Evolutionary conservation across 306 rosid genomes (phyloP).

Genomic region (Macrotyloma uniflorum): DNA sequence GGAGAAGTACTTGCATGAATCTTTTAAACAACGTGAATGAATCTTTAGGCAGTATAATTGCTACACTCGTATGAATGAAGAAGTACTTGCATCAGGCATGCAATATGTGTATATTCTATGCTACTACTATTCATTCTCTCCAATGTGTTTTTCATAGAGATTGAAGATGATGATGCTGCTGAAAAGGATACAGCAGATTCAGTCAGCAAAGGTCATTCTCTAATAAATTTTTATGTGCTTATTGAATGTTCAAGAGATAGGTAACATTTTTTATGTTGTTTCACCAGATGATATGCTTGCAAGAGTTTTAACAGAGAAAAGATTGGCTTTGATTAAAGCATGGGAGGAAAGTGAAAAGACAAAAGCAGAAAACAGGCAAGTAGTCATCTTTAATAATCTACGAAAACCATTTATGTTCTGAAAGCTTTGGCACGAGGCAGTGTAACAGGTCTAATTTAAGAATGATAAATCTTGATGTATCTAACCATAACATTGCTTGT

Average conservation of each 20-base stretch:
- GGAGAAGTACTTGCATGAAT: too few species aligned
- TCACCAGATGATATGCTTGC: constrained; percentile 59
- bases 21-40: neutral
- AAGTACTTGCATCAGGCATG: neutral
- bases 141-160: constrained; percentile 38
- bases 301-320: constrained; percentile 64
- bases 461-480: neutral
- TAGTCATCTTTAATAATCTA: neutral
- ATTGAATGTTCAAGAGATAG: neutral
- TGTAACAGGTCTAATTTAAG: neutral
- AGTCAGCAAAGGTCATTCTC: constrained; percentile 52
- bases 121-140: neutral
- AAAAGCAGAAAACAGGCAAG: constrained; percentile 78
- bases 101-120: neutral
- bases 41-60: neutral
- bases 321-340: constrained; percentile 81
- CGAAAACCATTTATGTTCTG: neutral
- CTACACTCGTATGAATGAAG: neutral
- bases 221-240: neutral
- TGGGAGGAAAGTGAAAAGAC: constrained; percentile 97
- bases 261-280: constrained; percentile 4
- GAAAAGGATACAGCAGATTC: constrained; percentile 44
- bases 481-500: neutral
- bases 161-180: constrained; percentile 44
- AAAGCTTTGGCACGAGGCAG: neutral